These are phyloP conservation scores for Syncephalastrum racemosum DNA, from an alignment of 371 early-diverging fungal genomes.

Conservation along the genomic window DNA sequence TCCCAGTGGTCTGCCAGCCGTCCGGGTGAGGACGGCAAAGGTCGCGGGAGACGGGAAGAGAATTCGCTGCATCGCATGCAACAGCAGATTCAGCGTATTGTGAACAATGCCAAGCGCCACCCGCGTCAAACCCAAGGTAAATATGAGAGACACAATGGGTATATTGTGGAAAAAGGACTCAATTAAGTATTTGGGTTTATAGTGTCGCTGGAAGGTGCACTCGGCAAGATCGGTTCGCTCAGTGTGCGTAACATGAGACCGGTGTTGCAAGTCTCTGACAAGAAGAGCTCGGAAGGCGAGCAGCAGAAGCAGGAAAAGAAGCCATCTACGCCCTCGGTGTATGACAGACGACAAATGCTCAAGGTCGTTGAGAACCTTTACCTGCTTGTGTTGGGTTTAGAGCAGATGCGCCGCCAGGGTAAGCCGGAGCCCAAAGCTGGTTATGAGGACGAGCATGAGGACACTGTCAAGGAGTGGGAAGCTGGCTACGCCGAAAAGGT, in stretches of 20 bases:
- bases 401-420: conserved; percentile 76
- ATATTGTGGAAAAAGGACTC: background rate
- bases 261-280: conserved; percentile 69
- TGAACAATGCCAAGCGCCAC: conserved; percentile 85
- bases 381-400: conserved; percentile 71
- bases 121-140: conserved; percentile 73
- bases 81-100: conserved; percentile 90
- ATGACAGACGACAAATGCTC: conserved; percentile 63
- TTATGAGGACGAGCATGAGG: conserved; percentile 53
- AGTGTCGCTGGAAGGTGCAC: conserved; percentile 92
- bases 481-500: conserved; percentile 50
- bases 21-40: conserved; percentile 13
- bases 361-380: conserved; percentile 81
- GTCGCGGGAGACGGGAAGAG: conserved; percentile 48
- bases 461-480: conserved; percentile 50
- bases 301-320: conserved; percentile 9
- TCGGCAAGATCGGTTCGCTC: conserved; percentile 89
- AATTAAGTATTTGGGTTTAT: conserved; percentile 9
- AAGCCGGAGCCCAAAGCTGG: conserved; percentile 47
- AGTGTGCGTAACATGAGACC: conserved; percentile 90
- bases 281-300: conserved; percentile 11
- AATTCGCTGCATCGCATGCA: conserved; percentile 79
- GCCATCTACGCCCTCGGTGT: conserved; percentile 12
- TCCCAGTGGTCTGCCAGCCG: conserved; percentile 35
- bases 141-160: background rate